These are phyloP conservation scores for Penicillium argentinense DNA, from an alignment of 495 filamentous ascomycete species.

Conservation along the genomic window DNA sequence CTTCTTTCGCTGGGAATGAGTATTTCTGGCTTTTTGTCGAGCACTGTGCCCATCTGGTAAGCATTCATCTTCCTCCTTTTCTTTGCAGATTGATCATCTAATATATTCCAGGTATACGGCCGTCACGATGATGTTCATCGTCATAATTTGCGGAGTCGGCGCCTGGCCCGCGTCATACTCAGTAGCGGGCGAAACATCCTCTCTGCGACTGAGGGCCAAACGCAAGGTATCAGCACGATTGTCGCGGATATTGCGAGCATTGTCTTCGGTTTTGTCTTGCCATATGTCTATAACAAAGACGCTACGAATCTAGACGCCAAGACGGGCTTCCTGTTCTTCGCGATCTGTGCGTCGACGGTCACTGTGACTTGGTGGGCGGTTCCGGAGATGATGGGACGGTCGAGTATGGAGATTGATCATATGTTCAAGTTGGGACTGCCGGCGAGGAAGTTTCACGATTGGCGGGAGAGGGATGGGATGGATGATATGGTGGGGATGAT, in stretches of 20 bases:
- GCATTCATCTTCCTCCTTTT: not conserved
- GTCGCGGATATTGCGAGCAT: not conserved
- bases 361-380: not conserved
- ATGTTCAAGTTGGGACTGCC: not conserved
- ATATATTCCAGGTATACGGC: not conserved
- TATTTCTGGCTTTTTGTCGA: not conserved
- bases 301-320: not conserved
- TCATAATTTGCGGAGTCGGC: conserved; percentile 1
- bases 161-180: conserved; percentile 8
- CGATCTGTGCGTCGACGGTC: not conserved
- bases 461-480: not conserved
- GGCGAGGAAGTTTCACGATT: not conserved
- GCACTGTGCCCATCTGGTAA: not conserved
- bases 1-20: not conserved
- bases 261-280: not conserved
- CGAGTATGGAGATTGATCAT: not conserved
- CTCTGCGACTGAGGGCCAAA: not conserved
- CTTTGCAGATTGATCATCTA: not conserved
- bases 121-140: not conserved
- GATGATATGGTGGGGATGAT: not conserved
- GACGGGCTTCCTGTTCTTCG: not conserved
- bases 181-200: conserved; percentile 6
- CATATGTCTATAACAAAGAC: not conserved
- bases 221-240: not conserved
- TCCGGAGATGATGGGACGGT: not conserved